Conservation (phyloP, 73 alveolate genomes). For the Uronychia setigera region DNA sequence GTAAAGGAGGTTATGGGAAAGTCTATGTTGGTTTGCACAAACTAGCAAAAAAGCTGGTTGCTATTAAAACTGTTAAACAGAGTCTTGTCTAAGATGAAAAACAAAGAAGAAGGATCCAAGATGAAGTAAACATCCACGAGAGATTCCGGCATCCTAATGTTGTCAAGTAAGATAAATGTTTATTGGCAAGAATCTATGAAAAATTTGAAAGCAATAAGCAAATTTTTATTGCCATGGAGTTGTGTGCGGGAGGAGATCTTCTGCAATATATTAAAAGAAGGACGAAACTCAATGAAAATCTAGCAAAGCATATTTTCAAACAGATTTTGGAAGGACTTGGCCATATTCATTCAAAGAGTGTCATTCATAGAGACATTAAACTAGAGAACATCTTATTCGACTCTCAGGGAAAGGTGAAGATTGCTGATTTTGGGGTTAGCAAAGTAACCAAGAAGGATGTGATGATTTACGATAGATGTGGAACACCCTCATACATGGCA, state of each 20-base stretch:
- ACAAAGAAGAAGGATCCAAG: not conserved
- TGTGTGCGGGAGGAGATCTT: conserved; percentile 69
- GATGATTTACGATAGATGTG: conserved; percentile 62
- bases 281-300: conserved; percentile 50
- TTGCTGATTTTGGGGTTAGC: conserved; percentile 82
- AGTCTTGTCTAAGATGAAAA: not conserved
- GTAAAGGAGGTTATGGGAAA: conserved; percentile 95
- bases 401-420: conserved; percentile 32
- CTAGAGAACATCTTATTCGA: conserved; percentile 84
- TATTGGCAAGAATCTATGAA: conserved; percentile 36
- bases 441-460: conserved; percentile 68
- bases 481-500: conserved; percentile 26
- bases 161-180: conserved; percentile 17
- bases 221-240: conserved; percentile 61
- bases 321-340: conserved; percentile 69
- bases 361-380: conserved; percentile 78
- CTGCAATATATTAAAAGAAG: conserved; percentile 53
- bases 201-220: conserved; percentile 39
- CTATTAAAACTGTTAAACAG: conserved; percentile 77
- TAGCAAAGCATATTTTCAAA: conserved; percentile 59
- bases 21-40: conserved; percentile 85
- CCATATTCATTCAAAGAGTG: conserved; percentile 77
- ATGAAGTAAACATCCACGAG: not conserved
- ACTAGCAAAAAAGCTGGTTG: conserved; percentile 76
- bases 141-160: conserved; percentile 57